Evolutionary conservation across 2,329 filamentous ascomycete genomes (phyloP).

Genomic region (Rosellinia necatrix): DNA sequence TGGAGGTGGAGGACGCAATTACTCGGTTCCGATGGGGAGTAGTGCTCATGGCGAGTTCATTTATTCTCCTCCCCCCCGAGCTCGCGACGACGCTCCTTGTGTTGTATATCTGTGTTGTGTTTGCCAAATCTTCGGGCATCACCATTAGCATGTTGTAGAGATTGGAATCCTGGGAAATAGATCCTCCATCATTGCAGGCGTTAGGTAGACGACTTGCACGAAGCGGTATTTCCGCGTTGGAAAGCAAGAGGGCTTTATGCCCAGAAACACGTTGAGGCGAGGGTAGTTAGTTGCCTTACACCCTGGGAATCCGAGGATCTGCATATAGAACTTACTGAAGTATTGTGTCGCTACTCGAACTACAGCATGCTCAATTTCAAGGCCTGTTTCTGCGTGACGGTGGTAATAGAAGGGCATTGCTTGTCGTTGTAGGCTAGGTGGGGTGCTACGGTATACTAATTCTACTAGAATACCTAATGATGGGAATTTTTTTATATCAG

Average conservation of each 20-base stretch:
- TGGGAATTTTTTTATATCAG: too few species aligned
- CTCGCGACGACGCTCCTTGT: slow-evolving; percentile 39
- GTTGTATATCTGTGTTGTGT: slow-evolving; percentile 39
- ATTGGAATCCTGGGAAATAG: slow-evolving; percentile 35
- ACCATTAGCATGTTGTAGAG: slow-evolving; percentile 36
- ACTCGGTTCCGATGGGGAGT: slow-evolving; percentile 39
- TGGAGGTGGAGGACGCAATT: slow-evolving; percentile 32
- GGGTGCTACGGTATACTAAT: too few species aligned
- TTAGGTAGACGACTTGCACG: slow-evolving; percentile 32
- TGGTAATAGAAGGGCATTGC: too few species aligned
- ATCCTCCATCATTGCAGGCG: slow-evolving; percentile 38
- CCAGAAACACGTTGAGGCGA: slow-evolving; percentile 11
- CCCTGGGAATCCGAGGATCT: slow-evolving; percentile 14
- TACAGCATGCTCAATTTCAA: too few species aligned
- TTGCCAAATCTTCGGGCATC: slow-evolving; percentile 37
- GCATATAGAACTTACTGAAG: slow-evolving; percentile 23
- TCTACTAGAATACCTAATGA: too few species aligned
- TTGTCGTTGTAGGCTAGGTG: too few species aligned
- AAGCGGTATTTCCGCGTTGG: slow-evolving; percentile 16
- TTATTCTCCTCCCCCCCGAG: slow-evolving; percentile 40
- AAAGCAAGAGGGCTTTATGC: slow-evolving; percentile 9
- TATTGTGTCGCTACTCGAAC: too few species aligned
- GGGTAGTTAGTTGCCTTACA: not conserved
- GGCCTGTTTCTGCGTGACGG: too few species aligned
- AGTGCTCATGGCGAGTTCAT: slow-evolving; percentile 34